These are phyloP conservation scores for Trichoderma cornu-damae DNA, from an alignment of 2,329 filamentous ascomycete genomes.

Conservation along the genomic window DNA sequence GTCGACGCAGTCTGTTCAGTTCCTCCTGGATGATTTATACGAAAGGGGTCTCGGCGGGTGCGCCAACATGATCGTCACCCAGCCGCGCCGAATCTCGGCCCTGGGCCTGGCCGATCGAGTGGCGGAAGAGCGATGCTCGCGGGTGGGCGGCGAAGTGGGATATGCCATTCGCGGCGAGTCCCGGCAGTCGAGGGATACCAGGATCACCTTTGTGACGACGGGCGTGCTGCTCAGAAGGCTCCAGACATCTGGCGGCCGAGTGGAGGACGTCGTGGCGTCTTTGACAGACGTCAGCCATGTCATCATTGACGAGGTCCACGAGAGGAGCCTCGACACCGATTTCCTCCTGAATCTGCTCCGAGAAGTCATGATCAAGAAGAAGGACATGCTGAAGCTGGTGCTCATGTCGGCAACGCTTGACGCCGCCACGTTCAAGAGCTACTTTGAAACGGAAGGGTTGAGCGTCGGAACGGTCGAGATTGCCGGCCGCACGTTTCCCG, in stretches of 20 bases:
- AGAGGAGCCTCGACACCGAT: slow-evolving; percentile 90
- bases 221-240: slow-evolving; percentile 85
- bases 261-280: slow-evolving; percentile 74
- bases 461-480: slow-evolving; percentile 81
- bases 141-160: slow-evolving; percentile 81
- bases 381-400: slow-evolving; percentile 79
- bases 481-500: slow-evolving; percentile 80
- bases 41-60: slow-evolving; percentile 65
- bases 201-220: slow-evolving; percentile 92
- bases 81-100: slow-evolving; percentile 90
- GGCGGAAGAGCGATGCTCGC: slow-evolving; percentile 79
- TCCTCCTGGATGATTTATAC: slow-evolving; percentile 88
- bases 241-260: slow-evolving; percentile 79
- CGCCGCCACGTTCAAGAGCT: slow-evolving; percentile 74
- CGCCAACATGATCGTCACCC: slow-evolving; percentile 91
- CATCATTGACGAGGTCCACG: slow-evolving; percentile 94
- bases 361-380: slow-evolving; percentile 68
- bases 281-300: slow-evolving; percentile 89
- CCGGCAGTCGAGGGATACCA: slow-evolving; percentile 66
- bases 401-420: slow-evolving; percentile 97
- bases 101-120: slow-evolving; percentile 91
- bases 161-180: slow-evolving; percentile 91
- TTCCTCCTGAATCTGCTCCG: slow-evolving; percentile 84
- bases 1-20: slow-evolving; percentile 94
- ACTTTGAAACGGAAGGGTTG: slow-evolving; percentile 66